A percentile compares a stretch with the other conserved stretches of the same genome.
Evolutionary conservation across 306 rosid genomes (phyloP).

Genomic region (Fragaria nilgerrensis): DNA sequence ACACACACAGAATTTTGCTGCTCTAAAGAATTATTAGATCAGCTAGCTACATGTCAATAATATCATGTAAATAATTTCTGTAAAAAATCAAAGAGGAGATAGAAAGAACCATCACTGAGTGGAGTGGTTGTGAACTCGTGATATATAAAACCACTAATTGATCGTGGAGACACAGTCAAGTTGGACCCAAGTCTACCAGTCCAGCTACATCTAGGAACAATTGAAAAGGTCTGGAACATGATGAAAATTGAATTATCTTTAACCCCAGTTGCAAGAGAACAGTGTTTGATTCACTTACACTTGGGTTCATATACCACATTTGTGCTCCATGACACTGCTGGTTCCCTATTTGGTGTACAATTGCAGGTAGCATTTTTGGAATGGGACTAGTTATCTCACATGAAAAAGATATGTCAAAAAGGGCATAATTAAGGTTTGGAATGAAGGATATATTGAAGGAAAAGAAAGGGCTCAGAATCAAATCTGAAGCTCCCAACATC

Average conservation of each 20-base stretch:
- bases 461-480: slow-evolving; percentile 29
- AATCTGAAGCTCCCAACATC: slow-evolving; percentile 35
- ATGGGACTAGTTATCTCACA: slow-evolving; percentile 16
- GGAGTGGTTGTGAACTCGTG: slow-evolving; percentile 30
- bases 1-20: slow-evolving; percentile 2
- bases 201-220: slow-evolving; percentile 31
- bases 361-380: slow-evolving; percentile 27
- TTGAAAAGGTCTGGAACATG: slow-evolving; percentile 13
- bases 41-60: not conserved
- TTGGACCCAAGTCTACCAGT: slow-evolving; percentile 37
- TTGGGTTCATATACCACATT: slow-evolving; percentile 17
- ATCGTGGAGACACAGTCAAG: slow-evolving; percentile 42
- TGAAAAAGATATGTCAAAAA: slow-evolving; percentile 27
- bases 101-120: not conserved
- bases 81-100: not conserved
- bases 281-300: slow-evolving; percentile 23
- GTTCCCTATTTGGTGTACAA: slow-evolving; percentile 37
- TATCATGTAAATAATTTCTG: slow-evolving; percentile 8
- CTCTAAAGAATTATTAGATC: not conserved
- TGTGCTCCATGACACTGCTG: slow-evolving; percentile 26
- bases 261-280: slow-evolving; percentile 23
- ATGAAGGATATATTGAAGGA: slow-evolving; percentile 33
- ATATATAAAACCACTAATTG: slow-evolving; percentile 33
- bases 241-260: slow-evolving; percentile 19
- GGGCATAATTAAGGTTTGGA: slow-evolving; percentile 23